Evolutionary conservation across 2,329 filamentous ascomycete genomes (phyloP), one percentile per base, ranked within the genome.

Genomic region (Leptographium procerum): DNA sequence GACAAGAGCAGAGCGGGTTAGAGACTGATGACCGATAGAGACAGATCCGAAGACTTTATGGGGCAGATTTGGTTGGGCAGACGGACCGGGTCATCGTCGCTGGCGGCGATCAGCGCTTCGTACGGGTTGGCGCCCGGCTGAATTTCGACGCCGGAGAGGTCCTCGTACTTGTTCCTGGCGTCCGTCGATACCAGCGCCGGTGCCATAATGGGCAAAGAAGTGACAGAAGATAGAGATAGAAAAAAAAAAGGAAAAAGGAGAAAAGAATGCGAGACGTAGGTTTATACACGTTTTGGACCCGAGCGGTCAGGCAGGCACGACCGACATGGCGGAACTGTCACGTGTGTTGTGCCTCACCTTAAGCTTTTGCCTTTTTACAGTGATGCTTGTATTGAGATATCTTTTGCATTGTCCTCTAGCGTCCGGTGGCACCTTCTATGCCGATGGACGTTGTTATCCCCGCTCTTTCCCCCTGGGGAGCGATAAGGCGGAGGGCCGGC

Each of bases 91-190:
- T 89, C 76, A 68, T 87, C 75, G 53, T 84, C 72, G 67, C 86
- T 90, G 11, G 81, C 79, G 48, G 79, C 70, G 60, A 95, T 87
- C 60, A 95, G 73, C 22, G 85, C 83, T 64, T 88, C 79, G 68
- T 91, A 94, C 1, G 89, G 89, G 64, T 94, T 95, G 67, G 82
- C 80, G 52, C 78, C 80, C 0, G 77, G 75, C 62, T 73, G 68
- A 59, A 77, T 65, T 24, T 70, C 67, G 54, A 81, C 70, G 16
- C 79, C 79, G 1, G 80, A 82, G 29, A 83, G 69, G 56, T 83
- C 78, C 65, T 81, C 76, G 13, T 81, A 67, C 69, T 77, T 79
- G 68, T 80, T 80, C 61, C 69, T 72, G 16, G 72, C 70, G 48
- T 79, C 74, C 11, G 71, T 69, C 1, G 70, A 69, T 34, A 71